phyloP scores from a whole-genome alignment of 371 early-diverging fungal genomes.

The Actinomucor elegans region DNA sequence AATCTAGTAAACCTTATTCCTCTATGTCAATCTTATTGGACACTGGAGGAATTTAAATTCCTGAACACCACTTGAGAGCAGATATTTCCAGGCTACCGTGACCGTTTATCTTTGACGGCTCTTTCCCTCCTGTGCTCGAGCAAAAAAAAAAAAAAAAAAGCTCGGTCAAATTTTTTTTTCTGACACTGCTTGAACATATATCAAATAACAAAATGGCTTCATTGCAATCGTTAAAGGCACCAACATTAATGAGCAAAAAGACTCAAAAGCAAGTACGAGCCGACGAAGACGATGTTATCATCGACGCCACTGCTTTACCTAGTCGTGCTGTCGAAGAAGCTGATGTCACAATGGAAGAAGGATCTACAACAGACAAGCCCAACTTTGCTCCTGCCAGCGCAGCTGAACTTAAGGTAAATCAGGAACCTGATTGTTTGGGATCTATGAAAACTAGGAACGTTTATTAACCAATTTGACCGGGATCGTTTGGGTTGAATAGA shows the following conservation, averaged over 20 bases:
- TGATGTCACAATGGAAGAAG: conserved; percentile 54
- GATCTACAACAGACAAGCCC: conserved; percentile 32
- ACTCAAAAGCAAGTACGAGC: conserved; percentile 37
- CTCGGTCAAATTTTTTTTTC: too few species aligned
- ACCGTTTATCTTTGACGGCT: too few species aligned
- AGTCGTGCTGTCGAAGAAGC: conserved; percentile 37
- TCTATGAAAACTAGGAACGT: not conserved
- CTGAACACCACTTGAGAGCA: too few species aligned
- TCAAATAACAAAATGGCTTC: conserved; percentile 40
- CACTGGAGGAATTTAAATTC: too few species aligned
- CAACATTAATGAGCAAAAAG: conserved; percentile 53
- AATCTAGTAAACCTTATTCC: too few species aligned
- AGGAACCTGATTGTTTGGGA: not conserved
- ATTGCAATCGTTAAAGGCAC: conserved; percentile 56
- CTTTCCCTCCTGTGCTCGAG: too few species aligned
- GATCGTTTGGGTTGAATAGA: conserved; percentile 24
- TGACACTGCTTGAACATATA: too few species aligned
- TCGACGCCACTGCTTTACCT: conserved; percentile 61
- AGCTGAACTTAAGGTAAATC: conserved; percentile 30
- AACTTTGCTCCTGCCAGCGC: conserved; percentile 42
- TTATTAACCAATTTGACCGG: not conserved
- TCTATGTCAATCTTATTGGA: too few species aligned
- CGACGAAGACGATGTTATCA: conserved; percentile 62
- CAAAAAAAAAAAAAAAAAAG: too few species aligned
- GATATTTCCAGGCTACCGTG: too few species aligned